These are phyloP conservation scores for Exophiala dermatitidis DNA, from an alignment of 2,329 filamentous ascomycete genomes.

Conservation along the genomic window DNA sequence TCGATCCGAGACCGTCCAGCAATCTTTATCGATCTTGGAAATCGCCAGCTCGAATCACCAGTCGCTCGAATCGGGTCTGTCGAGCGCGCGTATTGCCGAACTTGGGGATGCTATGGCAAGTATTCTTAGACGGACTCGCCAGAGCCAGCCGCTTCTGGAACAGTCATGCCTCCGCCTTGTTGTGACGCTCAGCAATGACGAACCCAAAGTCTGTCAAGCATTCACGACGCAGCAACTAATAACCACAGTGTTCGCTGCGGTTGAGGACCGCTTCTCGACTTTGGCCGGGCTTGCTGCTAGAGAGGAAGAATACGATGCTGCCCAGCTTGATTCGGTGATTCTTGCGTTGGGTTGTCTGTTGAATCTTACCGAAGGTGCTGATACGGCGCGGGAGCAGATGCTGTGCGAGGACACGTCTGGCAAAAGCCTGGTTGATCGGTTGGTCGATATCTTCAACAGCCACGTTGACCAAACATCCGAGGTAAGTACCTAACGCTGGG, in stretches of 20 bases:
- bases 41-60: slow-evolving; percentile 12
- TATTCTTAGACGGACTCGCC: slow-evolving; percentile 11
- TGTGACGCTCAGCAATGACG: slow-evolving; percentile 81
- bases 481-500: slow-evolving; percentile 45
- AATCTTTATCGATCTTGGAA: slow-evolving; percentile 20
- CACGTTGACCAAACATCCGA: slow-evolving; percentile 59
- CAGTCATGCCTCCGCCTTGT: slow-evolving; percentile 58
- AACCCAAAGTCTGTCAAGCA: slow-evolving; percentile 57
- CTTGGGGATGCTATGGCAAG: slow-evolving; percentile 15
- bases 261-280: slow-evolving; percentile 27
- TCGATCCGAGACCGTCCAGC: slow-evolving; percentile 7
- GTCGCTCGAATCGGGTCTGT: slow-evolving; percentile 1
- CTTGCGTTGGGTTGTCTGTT: slow-evolving; percentile 76
- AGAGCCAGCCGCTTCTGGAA: slow-evolving; percentile 20
- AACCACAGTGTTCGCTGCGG: slow-evolving; percentile 33
- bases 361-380: slow-evolving; percentile 75
- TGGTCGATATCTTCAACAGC: slow-evolving; percentile 61
- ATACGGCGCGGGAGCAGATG: slow-evolving; percentile 50
- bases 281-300: slow-evolving; percentile 31
- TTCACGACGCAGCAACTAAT: slow-evolving; percentile 49
- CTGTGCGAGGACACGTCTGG: slow-evolving; percentile 35
- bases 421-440: slow-evolving; percentile 47
- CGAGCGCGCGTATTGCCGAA: slow-evolving; percentile 3
- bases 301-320: slow-evolving; percentile 38
- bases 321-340: slow-evolving; percentile 63